These are phyloP conservation scores for Dothidotthia symphoricarpi DNA, from an alignment of 2,329 filamentous ascomycete genomes.

Conservation along the genomic window DNA sequence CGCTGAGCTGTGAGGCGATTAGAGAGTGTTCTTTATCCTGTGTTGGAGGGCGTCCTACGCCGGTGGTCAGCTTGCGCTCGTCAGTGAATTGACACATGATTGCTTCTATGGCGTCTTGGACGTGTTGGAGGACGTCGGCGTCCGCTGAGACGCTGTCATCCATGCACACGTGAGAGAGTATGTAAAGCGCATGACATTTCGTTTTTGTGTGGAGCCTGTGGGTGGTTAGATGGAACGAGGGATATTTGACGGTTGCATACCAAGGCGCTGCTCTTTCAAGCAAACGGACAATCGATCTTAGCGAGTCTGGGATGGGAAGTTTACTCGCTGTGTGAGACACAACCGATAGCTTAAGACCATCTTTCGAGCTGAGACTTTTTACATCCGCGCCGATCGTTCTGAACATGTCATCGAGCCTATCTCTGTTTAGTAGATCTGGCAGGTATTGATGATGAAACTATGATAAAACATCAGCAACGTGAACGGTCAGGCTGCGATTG, in stretches of 20 bases:
- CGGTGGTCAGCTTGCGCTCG: conserved; percentile 18
- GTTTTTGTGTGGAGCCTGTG: conserved; percentile 22
- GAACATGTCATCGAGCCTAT: conserved; percentile 55
- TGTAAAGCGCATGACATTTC: conserved; percentile 21
- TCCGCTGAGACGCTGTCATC: conserved; percentile 33
- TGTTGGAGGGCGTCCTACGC: conserved; percentile 19
- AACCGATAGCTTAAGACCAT: conserved; percentile 7
- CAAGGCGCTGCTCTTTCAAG: conserved; percentile 25
- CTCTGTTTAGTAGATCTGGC: conserved; percentile 40
- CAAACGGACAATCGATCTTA: conserved; percentile 24
- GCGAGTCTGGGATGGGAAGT: conserved; percentile 16
- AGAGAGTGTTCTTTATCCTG: conserved; percentile 18
- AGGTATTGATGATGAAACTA: conserved; percentile 25
- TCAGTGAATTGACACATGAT: conserved; percentile 30
- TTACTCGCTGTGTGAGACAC: conserved; percentile 10
- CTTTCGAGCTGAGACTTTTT: conserved; percentile 2
- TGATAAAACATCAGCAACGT: conserved; percentile 4
- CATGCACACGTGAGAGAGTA: conserved; percentile 32
- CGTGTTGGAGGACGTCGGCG: conserved; percentile 11
- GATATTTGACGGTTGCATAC: conserved; percentile 13
- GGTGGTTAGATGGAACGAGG: conserved; percentile 5
- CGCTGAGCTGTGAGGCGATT: conserved; percentile 25
- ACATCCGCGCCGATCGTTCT: conserved; percentile 54
- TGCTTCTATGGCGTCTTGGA: conserved; percentile 36
- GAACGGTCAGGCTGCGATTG: background rate